A percentile compares a stretch with the other conserved stretches of the same genome.
Conservation (phyloP, 2,329 filamentous ascomycete species). For the Dryadomyces sulphureus region DNA sequence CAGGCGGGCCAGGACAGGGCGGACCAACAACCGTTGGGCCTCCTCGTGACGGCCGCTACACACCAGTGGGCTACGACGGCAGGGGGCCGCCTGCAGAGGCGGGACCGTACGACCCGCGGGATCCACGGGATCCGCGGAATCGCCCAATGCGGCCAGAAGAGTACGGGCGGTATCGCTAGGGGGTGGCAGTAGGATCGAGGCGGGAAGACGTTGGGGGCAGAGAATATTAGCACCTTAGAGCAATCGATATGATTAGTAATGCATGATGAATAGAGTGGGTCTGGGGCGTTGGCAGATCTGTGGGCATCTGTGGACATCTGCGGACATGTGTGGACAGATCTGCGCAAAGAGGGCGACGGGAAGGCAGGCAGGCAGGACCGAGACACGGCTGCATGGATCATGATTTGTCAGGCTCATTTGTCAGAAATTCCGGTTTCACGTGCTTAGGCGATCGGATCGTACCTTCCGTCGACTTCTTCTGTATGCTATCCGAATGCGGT, state of each 20-base stretch:
- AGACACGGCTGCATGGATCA: too few relatives aligned
- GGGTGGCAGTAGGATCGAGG: not conserved
- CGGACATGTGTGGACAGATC: too few relatives aligned
- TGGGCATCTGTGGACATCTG: too few relatives aligned
- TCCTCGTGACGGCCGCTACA: constrained; percentile 13
- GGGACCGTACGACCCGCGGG: constrained; percentile 5
- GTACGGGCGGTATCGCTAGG: constrained; percentile 11
- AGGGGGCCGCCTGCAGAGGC: constrained; percentile 11
- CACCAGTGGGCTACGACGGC: constrained; percentile 16
- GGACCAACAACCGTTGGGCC: not conserved
- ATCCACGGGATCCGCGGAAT: constrained; percentile 8
- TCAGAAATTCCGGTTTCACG: not conserved
- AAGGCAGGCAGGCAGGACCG: too few relatives aligned
- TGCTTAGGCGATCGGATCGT: not conserved
- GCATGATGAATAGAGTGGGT: too few relatives aligned
- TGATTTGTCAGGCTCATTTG: not conserved
- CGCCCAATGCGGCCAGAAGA: constrained; percentile 12
- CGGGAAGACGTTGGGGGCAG: not conserved
- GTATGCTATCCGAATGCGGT: too few relatives aligned
- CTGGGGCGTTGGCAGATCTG: too few relatives aligned
- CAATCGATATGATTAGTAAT: not conserved
- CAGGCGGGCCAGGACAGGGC: not conserved
- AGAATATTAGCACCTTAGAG: too few relatives aligned
- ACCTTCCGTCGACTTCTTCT: not conserved
- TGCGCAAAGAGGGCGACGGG: too few relatives aligned